Evolutionary conservation across 768 basidiomycete species (phyloP).

Genomic region (Phaeolepiota aurea): DNA sequence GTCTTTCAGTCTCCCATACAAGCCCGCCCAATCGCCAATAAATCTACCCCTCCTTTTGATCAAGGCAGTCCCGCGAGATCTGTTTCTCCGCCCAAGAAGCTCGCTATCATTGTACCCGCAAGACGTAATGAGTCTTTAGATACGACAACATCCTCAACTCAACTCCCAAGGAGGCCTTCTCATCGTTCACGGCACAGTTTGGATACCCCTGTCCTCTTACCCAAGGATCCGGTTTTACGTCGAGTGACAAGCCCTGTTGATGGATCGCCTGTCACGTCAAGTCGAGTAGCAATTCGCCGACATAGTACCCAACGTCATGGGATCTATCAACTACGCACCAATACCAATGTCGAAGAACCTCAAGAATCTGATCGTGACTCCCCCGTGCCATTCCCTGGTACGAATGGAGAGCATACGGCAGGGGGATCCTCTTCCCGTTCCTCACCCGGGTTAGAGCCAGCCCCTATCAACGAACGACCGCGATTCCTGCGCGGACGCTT

Average conservation of each 20-base stretch:
- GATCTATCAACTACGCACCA: slow-evolving; percentile 31
- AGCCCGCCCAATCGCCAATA: slow-evolving; percentile 17
- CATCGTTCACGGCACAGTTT: slow-evolving; percentile 61
- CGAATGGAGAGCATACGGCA: slow-evolving; percentile 39
- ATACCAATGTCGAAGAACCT: slow-evolving; percentile 21
- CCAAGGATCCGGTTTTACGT: slow-evolving; percentile 37
- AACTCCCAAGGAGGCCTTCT: slow-evolving; percentile 46
- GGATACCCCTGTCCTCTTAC: slow-evolving; percentile 41
- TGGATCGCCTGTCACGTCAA: slow-evolving; percentile 21
- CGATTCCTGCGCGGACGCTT: slow-evolving; percentile 53
- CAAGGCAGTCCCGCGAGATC: slow-evolving; percentile 23
- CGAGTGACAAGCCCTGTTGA: slow-evolving; percentile 57
- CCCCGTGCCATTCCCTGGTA: slow-evolving; percentile 59
- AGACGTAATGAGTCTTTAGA: slow-evolving; percentile 40
- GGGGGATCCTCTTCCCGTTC: slow-evolving; percentile 28
- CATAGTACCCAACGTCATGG: slow-evolving; percentile 52
- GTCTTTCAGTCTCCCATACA: slow-evolving; percentile 34
- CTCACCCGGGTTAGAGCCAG: slow-evolving; percentile 25
- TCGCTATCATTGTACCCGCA: slow-evolving; percentile 40
- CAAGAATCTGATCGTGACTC: slow-evolving; percentile 26
- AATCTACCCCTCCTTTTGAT: slow-evolving; percentile 11
- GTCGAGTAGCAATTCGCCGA: slow-evolving; percentile 46
- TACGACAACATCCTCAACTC: slow-evolving; percentile 31
- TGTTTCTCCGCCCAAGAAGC: slow-evolving; percentile 43
- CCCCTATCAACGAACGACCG: slow-evolving; percentile 23